A percentile compares a stretch with the other conserved stretches of the same genome.
These are phyloP conservation scores for Solanum etuberosum DNA, from an alignment of 257 asterid species.

Conservation along the genomic window DNA sequence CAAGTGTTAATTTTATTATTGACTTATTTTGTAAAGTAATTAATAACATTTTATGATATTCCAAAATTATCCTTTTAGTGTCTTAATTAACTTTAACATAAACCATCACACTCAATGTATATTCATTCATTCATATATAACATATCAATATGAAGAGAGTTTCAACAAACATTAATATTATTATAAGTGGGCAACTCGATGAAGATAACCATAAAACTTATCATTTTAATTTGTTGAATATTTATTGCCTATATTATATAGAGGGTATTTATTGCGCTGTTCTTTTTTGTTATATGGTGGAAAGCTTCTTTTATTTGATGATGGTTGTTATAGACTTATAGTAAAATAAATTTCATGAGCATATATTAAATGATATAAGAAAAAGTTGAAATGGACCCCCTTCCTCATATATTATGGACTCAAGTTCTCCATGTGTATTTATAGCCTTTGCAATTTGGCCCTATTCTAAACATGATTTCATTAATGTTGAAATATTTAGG, in stretches of 20 bases:
- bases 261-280: neutral
- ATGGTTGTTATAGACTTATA: neutral
- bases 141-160: neutral
- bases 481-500: neutral
- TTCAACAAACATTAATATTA: too few species aligned
- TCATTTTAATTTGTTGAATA: neutral
- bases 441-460: neutral
- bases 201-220: neutral
- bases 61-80: neutral
- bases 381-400: neutral
- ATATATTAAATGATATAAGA: neutral
- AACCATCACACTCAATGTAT: neutral
- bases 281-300: neutral
- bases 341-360: neutral
- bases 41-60: neutral
- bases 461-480: neutral
- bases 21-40: neutral
- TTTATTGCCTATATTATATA: neutral
- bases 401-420: neutral
- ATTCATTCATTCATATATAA: too few species aligned
- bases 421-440: neutral
- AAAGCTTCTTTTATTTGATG: neutral
- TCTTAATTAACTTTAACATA: neutral
- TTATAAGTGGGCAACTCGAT: too few species aligned
- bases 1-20: neutral